Evolutionary conservation across 2,329 filamentous ascomycete genomes (phyloP).

Genomic region (Penicillium frequentans): DNA sequence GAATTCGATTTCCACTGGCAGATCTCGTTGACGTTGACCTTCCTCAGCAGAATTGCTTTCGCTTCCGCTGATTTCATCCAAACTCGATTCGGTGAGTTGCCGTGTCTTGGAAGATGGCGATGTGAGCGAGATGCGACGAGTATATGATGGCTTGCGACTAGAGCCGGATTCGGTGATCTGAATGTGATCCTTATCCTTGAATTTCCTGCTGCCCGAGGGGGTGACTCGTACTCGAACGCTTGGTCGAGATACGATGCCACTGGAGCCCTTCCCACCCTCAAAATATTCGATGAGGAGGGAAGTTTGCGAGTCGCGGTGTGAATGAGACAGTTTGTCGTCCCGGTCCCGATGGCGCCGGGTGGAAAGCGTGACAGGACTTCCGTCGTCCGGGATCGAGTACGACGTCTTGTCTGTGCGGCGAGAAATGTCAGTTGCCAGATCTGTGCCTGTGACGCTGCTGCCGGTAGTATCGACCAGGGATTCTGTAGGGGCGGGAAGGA

Average conservation of each 20-base stretch:
- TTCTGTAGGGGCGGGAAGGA: conserved; percentile 52
- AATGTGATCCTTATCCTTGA: conserved; percentile 66
- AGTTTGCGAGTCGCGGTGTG: conserved; percentile 70
- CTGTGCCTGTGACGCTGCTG: conserved; percentile 45
- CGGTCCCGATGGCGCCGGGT: conserved; percentile 61
- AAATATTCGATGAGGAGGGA: conserved; percentile 95
- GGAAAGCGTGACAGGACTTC: conserved; percentile 84
- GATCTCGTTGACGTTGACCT: conserved; percentile 66
- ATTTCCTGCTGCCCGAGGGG: conserved; percentile 65
- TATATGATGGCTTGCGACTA: conserved; percentile 69
- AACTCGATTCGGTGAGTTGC: conserved; percentile 34
- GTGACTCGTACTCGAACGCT: conserved; percentile 81
- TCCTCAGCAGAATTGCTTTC: conserved; percentile 78
- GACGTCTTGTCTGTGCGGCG: conserved; percentile 52
- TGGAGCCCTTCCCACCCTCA: conserved; percentile 68
- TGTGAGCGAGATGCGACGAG: conserved; percentile 65
- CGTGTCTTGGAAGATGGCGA: conserved; percentile 41
- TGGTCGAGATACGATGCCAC: conserved; percentile 64
- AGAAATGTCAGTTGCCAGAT: conserved; percentile 52
- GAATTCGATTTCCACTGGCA: conserved; percentile 88
- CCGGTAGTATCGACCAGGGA: conserved; percentile 48
- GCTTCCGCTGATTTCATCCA: conserved; percentile 65
- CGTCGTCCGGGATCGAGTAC: conserved; percentile 53
- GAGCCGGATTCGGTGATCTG: conserved; percentile 81
- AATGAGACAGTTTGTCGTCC: conserved; percentile 57